phyloP scores from a whole-genome alignment of 768 basidiomycete genomes.

The Neoboletus subvelutipes region DNA sequence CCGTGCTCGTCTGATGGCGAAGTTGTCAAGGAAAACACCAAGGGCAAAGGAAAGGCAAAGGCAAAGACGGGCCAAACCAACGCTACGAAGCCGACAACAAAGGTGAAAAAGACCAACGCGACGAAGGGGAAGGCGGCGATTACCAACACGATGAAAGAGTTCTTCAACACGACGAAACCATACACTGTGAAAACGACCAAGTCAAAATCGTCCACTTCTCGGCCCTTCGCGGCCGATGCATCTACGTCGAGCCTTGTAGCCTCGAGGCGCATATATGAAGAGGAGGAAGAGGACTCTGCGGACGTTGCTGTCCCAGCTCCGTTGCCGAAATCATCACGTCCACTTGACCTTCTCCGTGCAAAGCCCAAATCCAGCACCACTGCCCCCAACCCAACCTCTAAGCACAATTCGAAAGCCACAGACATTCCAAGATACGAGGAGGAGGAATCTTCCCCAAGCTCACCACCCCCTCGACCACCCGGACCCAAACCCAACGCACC shows the following conservation, averaged over 20 bases:
- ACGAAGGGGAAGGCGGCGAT: neutral
- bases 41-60: slow-evolving; percentile 12
- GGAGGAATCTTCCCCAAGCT: slow-evolving; percentile 10
- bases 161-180: slow-evolving; percentile 10
- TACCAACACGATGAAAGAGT: slow-evolving; percentile 11
- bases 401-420: neutral
- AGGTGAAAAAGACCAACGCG: neutral
- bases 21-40: neutral
- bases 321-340: slow-evolving; percentile 22
- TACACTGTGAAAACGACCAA: slow-evolving; percentile 1
- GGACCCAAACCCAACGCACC: neutral
- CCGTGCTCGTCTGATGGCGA: slow-evolving; percentile 19
- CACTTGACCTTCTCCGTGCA: slow-evolving; percentile 27
- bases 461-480: neutral
- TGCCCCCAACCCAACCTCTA: neutral
- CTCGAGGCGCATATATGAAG: slow-evolving; percentile 6
- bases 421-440: slow-evolving; percentile 9
- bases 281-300: slow-evolving; percentile 8
- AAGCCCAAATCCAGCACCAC: slow-evolving; percentile 1
- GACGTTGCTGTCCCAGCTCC: neutral
- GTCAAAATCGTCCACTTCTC: slow-evolving; percentile 2
- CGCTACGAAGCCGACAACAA: neutral
- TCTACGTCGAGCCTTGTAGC: neutral
- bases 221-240: neutral
- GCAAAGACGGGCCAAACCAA: neutral